Evolutionary conservation across 345 rosid genomes (phyloP).

Genomic region (Arabis alpina): DNA sequence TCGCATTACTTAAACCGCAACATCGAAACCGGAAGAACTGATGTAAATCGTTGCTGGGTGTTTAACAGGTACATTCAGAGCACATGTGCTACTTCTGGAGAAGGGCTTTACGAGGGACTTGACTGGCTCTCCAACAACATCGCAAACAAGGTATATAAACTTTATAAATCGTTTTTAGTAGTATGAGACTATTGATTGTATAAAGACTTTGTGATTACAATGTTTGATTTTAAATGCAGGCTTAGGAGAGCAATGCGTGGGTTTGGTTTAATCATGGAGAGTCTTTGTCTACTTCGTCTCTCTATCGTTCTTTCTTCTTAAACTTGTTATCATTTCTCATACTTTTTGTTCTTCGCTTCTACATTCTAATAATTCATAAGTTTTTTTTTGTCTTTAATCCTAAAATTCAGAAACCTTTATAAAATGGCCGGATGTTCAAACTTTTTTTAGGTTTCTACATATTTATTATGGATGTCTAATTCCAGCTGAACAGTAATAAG

Average conservation of each 20-base stretch:
- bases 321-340: slow-evolving; percentile 24
- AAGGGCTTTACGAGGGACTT: slow-evolving; percentile 89
- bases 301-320: slow-evolving; percentile 27
- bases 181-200: background rate
- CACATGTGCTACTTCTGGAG: slow-evolving; percentile 96
- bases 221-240: slow-evolving; percentile 36
- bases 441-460: slow-evolving; percentile 10
- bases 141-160: slow-evolving; percentile 70
- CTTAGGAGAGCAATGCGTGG: slow-evolving; percentile 37
- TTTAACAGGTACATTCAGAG: slow-evolving; percentile 88
- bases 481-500: too few species aligned
- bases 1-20: background rate
- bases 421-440: slow-evolving; percentile 24
- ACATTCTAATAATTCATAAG: slow-evolving; percentile 23
- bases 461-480: background rate
- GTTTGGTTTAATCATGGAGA: slow-evolving; percentile 27
- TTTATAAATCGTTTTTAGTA: background rate
- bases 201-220: background rate
- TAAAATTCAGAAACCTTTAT: slow-evolving; percentile 20
- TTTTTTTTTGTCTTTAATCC: slow-evolving; percentile 14
- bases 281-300: slow-evolving; percentile 24
- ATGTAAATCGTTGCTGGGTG: slow-evolving; percentile 6
- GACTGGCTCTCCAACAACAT: slow-evolving; percentile 98
- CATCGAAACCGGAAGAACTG: background rate
- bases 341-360: slow-evolving; percentile 19